A percentile compares a stretch with the other conserved stretches of the same genome.
phyloP scores from a whole-genome alignment of 441 rosid genomes.

The Populus tomentosa region DNA sequence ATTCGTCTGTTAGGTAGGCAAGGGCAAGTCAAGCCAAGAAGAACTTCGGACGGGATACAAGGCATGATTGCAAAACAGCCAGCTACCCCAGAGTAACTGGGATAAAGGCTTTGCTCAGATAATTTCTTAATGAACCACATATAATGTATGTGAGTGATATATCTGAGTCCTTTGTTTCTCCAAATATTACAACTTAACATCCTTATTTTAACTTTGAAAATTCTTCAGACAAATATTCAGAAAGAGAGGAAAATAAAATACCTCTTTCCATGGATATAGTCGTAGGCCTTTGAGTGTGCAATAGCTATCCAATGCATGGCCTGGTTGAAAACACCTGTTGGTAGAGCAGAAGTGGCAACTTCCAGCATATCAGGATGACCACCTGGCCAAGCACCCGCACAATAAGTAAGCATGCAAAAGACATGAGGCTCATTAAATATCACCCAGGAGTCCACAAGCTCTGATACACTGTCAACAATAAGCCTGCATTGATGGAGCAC shows the following conservation, averaged over 20 bases:
- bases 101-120: not conserved
- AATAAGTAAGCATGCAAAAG: constrained; percentile 88
- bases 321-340: constrained; percentile 83
- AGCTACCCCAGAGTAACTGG: not conserved
- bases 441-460: constrained; percentile 83
- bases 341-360: constrained; percentile 82
- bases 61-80: not conserved
- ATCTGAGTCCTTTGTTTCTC: not conserved
- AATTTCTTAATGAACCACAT: not conserved
- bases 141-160: not conserved
- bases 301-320: constrained; percentile 84
- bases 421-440: constrained; percentile 95
- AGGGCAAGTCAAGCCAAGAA: not conserved
- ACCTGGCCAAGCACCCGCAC: constrained; percentile 98
- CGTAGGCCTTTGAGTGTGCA: constrained; percentile 82
- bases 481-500: constrained; percentile 49
- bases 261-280: constrained; percentile 73
- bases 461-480: constrained; percentile 72
- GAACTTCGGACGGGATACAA: not conserved
- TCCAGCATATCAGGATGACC: constrained; percentile 92
- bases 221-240: not conserved
- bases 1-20: not conserved
- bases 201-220: not conserved
- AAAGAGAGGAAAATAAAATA: constrained; percentile 10
- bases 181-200: not conserved